Conservation (phyloP, 164 flowering plant species). For the Umbellularia californica region DNA sequence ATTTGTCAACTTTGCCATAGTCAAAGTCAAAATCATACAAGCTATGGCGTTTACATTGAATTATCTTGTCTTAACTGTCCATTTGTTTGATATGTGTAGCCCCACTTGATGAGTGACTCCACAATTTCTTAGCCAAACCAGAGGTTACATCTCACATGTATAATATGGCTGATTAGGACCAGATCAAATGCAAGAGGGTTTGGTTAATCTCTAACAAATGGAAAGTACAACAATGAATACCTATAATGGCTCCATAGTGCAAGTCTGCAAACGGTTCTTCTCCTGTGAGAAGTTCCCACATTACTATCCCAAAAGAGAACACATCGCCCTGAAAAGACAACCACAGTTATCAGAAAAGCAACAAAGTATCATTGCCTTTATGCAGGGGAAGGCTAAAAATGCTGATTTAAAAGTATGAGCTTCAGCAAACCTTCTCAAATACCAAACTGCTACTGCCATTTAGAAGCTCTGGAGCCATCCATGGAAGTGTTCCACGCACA, state of each 20-base stretch:
- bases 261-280: constrained; percentile 92
- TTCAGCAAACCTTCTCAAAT: constrained; percentile 74
- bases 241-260: constrained; percentile 93
- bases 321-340: constrained; percentile 70
- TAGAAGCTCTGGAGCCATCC: constrained; percentile 99
- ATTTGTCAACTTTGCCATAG: no score
- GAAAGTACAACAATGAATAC: constrained; percentile 25
- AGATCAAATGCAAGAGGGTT: background rate
- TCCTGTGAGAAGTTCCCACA: constrained; percentile 97
- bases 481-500: constrained; percentile 94
- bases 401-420: background rate
- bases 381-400: background rate
- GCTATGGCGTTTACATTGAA: no score
- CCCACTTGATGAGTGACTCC: no score
- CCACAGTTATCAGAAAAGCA: background rate
- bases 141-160: no score
- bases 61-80: no score
- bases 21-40: no score
- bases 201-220: background rate
- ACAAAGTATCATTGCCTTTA: background rate
- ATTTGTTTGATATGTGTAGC: no score
- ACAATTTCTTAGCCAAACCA: no score
- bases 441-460: constrained; percentile 93
- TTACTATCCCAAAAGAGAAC: constrained; percentile 91
- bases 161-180: background rate